A percentile compares a stretch with the other conserved stretches of the same genome.
These are phyloP conservation scores for Macaranga tanarius DNA, from an alignment of 441 rosid species.

Conservation along the genomic window DNA sequence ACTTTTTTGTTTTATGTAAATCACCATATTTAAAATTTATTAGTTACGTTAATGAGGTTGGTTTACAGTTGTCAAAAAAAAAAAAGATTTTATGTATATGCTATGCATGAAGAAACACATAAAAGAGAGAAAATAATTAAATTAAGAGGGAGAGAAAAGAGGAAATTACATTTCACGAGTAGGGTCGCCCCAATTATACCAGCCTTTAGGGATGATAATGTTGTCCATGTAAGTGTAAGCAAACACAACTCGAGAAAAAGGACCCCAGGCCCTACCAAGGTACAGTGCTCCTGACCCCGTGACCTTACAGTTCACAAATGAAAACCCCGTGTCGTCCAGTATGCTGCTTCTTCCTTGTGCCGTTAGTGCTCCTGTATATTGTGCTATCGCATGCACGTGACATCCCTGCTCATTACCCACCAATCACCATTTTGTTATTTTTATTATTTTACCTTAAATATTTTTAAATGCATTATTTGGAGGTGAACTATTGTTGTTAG, in stretches of 20 bases:
- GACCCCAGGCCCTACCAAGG: conserved; percentile 98
- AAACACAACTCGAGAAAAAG: conserved; percentile 92
- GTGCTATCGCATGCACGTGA: conserved; percentile 90
- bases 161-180: conserved; percentile 68
- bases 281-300: conserved; percentile 95
- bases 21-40: too few species aligned
- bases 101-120: too few species aligned
- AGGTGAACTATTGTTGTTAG: too few species aligned
- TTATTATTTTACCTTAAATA: too few species aligned
- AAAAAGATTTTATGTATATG: too few species aligned
- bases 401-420: conserved; percentile 48
- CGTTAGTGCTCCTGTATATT: conserved; percentile 63
- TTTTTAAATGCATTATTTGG: too few species aligned
- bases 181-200: conserved; percentile 99
- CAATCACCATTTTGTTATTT: too few species aligned
- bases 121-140: conserved; percentile 1
- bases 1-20: too few species aligned
- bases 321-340: conserved; percentile 96
- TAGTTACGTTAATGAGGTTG: too few species aligned
- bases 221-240: conserved; percentile 96
- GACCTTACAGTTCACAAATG: conserved; percentile 90
- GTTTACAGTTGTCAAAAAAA: too few species aligned
- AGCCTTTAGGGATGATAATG: conserved; percentile 94
- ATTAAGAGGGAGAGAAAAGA: too few species aligned
- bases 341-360: conserved; percentile 84